Evolutionary conservation across 164 flowering plant genomes (phyloP).

Genomic region (Vitis rupestris): DNA sequence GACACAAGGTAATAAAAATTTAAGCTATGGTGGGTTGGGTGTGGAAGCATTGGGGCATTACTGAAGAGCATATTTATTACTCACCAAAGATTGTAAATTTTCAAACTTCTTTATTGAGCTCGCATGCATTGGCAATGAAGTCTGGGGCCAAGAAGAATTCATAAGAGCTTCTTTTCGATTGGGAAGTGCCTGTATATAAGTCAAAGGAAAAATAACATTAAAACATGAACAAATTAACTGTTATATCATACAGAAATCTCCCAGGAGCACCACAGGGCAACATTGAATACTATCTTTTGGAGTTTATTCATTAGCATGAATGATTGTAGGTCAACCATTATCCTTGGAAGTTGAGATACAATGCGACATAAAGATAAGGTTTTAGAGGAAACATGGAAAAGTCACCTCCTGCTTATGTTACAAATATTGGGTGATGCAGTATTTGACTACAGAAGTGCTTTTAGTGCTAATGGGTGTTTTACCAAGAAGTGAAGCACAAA

Average conservation of each 20-base stretch:
- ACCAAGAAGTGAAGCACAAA: no score
- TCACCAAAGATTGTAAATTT: conserved; percentile 85
- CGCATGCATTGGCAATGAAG: conserved; percentile 60
- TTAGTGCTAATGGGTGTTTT: no score
- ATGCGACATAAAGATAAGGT: no score
- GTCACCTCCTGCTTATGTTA: no score
- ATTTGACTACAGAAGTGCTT: no score
- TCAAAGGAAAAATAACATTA: neutral
- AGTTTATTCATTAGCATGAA: no score
- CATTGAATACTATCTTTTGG: no score
- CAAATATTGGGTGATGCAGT: no score
- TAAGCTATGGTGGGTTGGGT: neutral
- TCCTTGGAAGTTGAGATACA: no score
- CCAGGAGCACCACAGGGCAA: no score
- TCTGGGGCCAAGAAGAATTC: conserved; percentile 75
- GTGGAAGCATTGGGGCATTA: neutral
- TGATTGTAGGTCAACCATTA: no score
- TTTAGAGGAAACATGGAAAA: no score
- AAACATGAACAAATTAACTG: neutral
- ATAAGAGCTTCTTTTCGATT: conserved; percentile 71
- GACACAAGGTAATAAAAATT: neutral
- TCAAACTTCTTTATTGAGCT: conserved; percentile 71
- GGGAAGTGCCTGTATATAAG: conserved; percentile 67
- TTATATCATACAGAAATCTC: neutral
- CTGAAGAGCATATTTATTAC: conserved; percentile 12